phyloP scores from a whole-genome alignment of 371 early-diverging fungal genomes.

The Lichtheimia ornata region DNA sequence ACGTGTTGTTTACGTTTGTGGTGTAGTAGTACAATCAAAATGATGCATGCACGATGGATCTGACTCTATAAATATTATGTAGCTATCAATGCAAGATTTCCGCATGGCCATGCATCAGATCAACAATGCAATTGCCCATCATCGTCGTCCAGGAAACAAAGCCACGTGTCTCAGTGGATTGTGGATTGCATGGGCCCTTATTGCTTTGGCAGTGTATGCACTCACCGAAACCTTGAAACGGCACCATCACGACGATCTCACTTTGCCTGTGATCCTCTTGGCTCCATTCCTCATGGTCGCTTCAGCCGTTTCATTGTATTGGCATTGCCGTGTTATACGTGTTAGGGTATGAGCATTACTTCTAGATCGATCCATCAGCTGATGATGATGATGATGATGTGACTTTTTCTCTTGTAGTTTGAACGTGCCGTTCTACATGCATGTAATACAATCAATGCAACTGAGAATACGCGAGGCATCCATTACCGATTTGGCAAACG shows the following conservation, averaged over 20 bases:
- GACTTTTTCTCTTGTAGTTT: neutral
- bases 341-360: neutral
- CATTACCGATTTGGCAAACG: neutral
- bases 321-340: neutral
- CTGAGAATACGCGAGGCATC: neutral
- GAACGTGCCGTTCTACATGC: neutral
- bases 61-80: neutral
- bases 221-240: neutral
- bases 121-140: conserved; percentile 23
- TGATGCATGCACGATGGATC: too few relatives aligned
- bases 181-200: neutral
- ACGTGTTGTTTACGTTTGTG: neutral
- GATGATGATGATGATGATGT: too few relatives aligned
- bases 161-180: conserved; percentile 17
- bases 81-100: conserved; percentile 34
- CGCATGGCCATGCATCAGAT: conserved; percentile 27
- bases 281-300: too few relatives aligned
- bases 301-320: too few relatives aligned
- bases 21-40: neutral
- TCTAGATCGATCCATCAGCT: neutral
- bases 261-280: too few relatives aligned
- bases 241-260: too few relatives aligned
- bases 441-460: neutral
- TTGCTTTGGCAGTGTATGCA: neutral
- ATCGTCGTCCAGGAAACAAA: conserved; percentile 32